phyloP scores from a whole-genome alignment of 345 rosid genomes.

The Syzygium oleosum region DNA sequence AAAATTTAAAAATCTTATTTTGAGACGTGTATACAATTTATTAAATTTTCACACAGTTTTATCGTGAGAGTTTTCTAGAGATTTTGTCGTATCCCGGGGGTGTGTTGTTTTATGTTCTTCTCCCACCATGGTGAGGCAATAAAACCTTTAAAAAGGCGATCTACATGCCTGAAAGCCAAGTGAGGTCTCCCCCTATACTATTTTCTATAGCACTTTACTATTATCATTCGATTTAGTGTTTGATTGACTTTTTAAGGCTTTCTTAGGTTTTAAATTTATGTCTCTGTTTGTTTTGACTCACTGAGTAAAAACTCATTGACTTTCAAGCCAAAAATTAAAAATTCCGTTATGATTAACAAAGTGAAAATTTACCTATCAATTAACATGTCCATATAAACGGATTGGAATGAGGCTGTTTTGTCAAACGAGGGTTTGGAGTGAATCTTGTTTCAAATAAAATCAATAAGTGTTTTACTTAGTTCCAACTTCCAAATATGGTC shows the following conservation, averaged over 20 bases:
- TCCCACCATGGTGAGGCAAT: fast-evolving
- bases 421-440: background rate
- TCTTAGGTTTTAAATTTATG: background rate
- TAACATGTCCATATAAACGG: background rate
- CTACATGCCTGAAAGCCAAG: background rate
- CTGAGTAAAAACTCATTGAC: background rate
- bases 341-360: background rate
- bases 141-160: background rate
- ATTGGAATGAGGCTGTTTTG: fast-evolving
- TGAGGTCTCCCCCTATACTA: background rate
- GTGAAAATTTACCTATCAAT: background rate
- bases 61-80: background rate
- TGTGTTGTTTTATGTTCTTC: background rate
- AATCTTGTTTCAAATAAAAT: background rate
- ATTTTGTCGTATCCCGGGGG: fast-evolving
- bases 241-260: background rate
- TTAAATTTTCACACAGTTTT: background rate
- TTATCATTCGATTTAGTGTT: background rate
- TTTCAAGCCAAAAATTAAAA: background rate
- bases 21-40: too few relatives aligned
- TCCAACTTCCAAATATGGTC: background rate
- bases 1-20: too few relatives aligned
- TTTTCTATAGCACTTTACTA: background rate
- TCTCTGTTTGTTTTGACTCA: background rate
- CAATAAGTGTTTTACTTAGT: background rate